phyloP scores from a whole-genome alignment of 2,329 filamentous ascomycete genomes.

The Fusarium transvaalense region DNA sequence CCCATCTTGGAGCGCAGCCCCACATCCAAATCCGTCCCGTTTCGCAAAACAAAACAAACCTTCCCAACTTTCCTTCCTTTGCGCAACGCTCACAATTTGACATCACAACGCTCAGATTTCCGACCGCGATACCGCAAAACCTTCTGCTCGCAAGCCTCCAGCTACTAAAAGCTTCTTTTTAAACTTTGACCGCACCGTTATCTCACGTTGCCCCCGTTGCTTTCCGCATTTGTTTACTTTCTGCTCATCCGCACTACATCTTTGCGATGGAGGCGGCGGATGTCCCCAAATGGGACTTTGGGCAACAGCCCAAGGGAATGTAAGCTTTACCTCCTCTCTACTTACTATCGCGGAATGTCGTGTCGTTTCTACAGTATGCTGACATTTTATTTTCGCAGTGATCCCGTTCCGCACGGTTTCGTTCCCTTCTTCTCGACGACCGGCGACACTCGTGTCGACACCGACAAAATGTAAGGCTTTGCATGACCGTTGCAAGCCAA shows the following conservation, averaged over 20 bases:
- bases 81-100: conserved; percentile 13
- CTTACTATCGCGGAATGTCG: fast-evolving
- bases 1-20: conserved; percentile 16
- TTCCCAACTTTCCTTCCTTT: too few species aligned
- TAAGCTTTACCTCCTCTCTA: conserved; percentile 18
- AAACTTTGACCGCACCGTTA: not conserved
- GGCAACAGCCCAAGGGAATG: conserved; percentile 39
- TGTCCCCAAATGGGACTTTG: conserved; percentile 44
- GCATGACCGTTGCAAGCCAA: not conserved
- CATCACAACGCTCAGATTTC: not conserved
- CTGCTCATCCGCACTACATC: conserved; percentile 37
- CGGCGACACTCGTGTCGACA: conserved; percentile 16
- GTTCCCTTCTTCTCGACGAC: conserved; percentile 46
- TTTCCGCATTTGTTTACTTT: conserved; percentile 48
- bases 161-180: conserved; percentile 26
- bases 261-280: conserved; percentile 44
- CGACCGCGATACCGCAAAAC: conserved; percentile 6
- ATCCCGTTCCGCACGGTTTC: conserved; percentile 44
- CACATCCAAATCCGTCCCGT: conserved; percentile 27
- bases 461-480: conserved; percentile 38
- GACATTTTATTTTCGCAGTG: conserved; percentile 36
- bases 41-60: conserved; percentile 40
- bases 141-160: conserved; percentile 1
- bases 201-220: conserved; percentile 36
- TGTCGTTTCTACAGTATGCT: conserved; percentile 14